Base-by-base conservation (phyloP, 768 basidiomycete genomes). In the Pulveroboletus sp. region DNA sequence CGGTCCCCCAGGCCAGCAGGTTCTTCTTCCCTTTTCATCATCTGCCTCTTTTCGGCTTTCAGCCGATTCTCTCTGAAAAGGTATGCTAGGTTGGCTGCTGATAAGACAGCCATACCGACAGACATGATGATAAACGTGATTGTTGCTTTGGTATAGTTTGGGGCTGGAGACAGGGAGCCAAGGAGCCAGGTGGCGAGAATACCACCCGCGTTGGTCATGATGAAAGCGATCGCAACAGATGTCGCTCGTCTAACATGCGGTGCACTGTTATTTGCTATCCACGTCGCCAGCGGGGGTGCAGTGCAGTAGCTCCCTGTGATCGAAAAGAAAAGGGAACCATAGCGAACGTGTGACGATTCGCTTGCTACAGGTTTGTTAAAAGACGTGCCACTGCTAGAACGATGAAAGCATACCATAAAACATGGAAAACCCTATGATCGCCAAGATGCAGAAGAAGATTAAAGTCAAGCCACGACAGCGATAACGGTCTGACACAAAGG, bases 161-260 rank as follows among this genome's bases (percentile, higher is more conserved):
- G 82, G 0, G 73, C 67, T 0, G 75, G 65, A 7, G 78, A 81
- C 3, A 82, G 58, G 2, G 50, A 53, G 11, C 80, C 81, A 19
- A 82, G 62, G 4, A 83, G 72, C 82, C 82, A 84, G 0, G 81
- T 82, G 3, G 76, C 70, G n/a, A 84, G 74, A 43, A 84, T 81
- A 3, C 80, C 80, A 1, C 81, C 81, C 0, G 72, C 63, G 56
- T 84, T 80, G 9, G 75, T 76, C 69, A 76, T 69, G 51, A 76
- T 76, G 48, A 78, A 78, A 1, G 73, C 71, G 14, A 82, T 67
- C 9, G 80, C 82, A 40, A 84, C 72, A 20, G 75, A 70, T 2
- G 82, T 81, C 2, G 81, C 84, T 9, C 83, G 75, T 25, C 80
- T 70, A 23, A 69, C 64, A 50, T 81, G 74, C 0, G 83, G 83